Base-by-base conservation (phyloP, 805 yeast genomes). In the Starmerella asiatica region DNA sequence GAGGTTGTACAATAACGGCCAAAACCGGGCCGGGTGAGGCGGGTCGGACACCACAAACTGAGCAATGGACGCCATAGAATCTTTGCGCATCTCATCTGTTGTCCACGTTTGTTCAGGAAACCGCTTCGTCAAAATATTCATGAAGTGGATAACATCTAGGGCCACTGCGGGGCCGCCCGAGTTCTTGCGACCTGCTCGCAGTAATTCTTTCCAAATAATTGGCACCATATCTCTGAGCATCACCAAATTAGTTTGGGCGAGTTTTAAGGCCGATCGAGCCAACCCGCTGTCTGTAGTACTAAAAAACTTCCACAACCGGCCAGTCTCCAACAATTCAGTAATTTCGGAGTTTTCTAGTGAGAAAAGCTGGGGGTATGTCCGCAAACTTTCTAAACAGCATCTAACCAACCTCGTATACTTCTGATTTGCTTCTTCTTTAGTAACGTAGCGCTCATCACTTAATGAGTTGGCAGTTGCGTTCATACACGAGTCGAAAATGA, bases 381-480 rank as follows among this genome's bases (percentile, higher is more conserved):
- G 19, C 20, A 51, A 21, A 12, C 42, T 20, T 16, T 51, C 54
- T 6, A 80, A 48, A 1, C 76, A 60, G 5, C 75, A 62, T 28
- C 67, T 64, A 14, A 74, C 52, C 2, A 77, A 66, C 42, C 93
- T 62, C 21, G 66, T 63, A 52, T 75, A 81, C 54, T 81, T 82
- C 16, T 74, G 59, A 21, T 63, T 63, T 0, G 81, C 68, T 44
- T 84, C 93, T 33, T 76, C 81, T 36, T 68, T 69, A 3, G 74
- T 68, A 16, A 75, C 69, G 49, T 72, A 75, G 40, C 94, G 64
- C 52, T 76, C 79, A 51, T 86, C 95, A 2, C 86, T 75, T 17
- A 86, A 57, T 0, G 84, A 69, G 14, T 70, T 74, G 3, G 67
- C 68, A 3, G 72, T 63, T 54, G 85, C 94, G 24, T 60, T 56